Evolutionary conservation across 2,329 filamentous ascomycete species (phyloP), one percentile per base, ranked within the genome.

Genomic region (Aspergillus chevalieri): DNA sequence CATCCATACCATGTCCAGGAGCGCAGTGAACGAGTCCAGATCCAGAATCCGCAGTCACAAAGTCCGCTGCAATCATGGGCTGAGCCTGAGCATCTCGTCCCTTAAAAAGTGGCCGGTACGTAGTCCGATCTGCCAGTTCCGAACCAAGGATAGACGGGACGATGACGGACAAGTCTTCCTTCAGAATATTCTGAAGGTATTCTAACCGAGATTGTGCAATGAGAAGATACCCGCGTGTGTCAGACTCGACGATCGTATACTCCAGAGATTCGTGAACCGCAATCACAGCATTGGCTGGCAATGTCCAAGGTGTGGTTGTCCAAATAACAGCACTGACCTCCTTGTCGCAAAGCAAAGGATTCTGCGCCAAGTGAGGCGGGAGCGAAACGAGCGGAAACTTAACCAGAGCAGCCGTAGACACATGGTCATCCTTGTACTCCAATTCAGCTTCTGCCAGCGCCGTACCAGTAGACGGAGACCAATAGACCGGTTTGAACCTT

Each of bases 291-390:
- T 98, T 98, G 2, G 92, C 91, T 0, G 93, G 92, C 4, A 98
- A 75, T 0, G 93, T 98, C 93, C 93, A 98, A 0, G 93, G 93
- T 0, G 93, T 98, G 0, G 93, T 98, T 2, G 93, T 98, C 93
- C 93, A 98, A 46, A 97, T 88, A n/a, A 93, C 79, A n/a, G 87
- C 89, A 65, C 79, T 86, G 9, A 96, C 64, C 4, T 75, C 71
- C 3, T 77, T 76, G 5, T 69, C 57, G 19, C 80, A 65, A 3
- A 75, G 58, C 22, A 64, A 56, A 2, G 66, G 57, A 19, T 72
- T 68, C 6, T 71, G 60, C 43, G 63, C 61, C 21, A 84, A 57
- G 21, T 70, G 63, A 6, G 71, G 63, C 0, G 78, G 73, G 10
- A 82, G 49, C 8, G 69, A 60, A 1, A 68, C 67, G 24, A 96